phyloP scores from a whole-genome alignment of 139 green algal species.

The Limnomonas spitsbergensis region DNA sequence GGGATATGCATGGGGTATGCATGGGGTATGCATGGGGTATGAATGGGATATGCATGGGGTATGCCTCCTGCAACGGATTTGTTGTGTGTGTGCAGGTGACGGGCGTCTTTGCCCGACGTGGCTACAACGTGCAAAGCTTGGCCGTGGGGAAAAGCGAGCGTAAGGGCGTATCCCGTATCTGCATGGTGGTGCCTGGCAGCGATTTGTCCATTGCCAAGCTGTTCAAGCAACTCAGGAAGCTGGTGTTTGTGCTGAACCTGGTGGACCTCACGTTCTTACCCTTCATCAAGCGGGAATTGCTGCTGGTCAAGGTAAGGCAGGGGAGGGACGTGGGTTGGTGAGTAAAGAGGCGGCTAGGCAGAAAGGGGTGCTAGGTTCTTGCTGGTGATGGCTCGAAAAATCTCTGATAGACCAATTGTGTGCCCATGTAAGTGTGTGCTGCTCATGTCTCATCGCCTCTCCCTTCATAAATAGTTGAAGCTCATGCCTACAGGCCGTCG shows the following conservation, averaged over 20 bases:
- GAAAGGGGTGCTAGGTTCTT: neutral
- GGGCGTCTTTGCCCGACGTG: constrained; percentile 88
- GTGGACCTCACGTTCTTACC: constrained; percentile 74
- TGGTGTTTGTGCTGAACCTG: constrained; percentile 77
- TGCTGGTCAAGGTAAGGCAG: constrained; percentile 87
- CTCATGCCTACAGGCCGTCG: no score
- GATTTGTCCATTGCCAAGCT: constrained; percentile 72
- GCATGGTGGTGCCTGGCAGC: constrained; percentile 87
- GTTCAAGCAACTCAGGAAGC: constrained; percentile 89
- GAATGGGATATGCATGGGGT: no score
- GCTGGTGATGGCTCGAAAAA: neutral
- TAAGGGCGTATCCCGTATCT: constrained; percentile 83
- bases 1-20: no score
- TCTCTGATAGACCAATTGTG: no score
- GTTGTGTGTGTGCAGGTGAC: constrained; percentile 72
- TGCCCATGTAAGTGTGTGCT: no score
- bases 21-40: no score
- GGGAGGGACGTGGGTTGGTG: neutral
- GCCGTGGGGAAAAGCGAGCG: constrained; percentile 87
- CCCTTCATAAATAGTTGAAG: no score
- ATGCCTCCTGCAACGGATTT: neutral
- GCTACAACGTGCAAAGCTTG: constrained; percentile 96
- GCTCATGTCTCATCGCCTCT: no score
- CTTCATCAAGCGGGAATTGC: constrained; percentile 84
- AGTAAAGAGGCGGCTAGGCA: neutral